phyloP scores from a whole-genome alignment of 441 rosid genomes.

The Aquilaria agallochum region DNA sequence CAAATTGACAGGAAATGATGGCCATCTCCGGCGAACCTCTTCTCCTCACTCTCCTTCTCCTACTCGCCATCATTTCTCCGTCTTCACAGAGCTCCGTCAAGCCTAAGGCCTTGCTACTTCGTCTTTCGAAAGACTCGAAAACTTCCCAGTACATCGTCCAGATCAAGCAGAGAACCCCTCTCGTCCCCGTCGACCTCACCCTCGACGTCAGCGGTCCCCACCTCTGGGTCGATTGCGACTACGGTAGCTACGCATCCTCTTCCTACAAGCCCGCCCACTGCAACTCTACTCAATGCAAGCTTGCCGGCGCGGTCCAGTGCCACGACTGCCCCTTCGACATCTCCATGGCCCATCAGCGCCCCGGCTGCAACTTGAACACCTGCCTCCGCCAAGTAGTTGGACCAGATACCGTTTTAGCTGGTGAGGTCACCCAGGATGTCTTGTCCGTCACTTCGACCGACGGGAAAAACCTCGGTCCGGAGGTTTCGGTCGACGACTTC shows the following conservation, averaged over 20 bases:
- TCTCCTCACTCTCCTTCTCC: background rate
- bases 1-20: constrained; percentile 4
- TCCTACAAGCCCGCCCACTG: constrained; percentile 18
- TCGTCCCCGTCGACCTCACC: constrained; percentile 20
- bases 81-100: constrained; percentile 8
- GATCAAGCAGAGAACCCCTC: constrained; percentile 22
- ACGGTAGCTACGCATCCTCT: constrained; percentile 11
- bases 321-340: no score
- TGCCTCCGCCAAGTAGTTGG: no score
- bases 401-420: no score
- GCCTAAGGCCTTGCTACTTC: constrained; percentile 22
- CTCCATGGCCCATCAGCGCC: no score
- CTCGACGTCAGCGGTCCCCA: constrained; percentile 17
- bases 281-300: constrained; percentile 14
- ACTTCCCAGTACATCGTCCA: constrained; percentile 18
- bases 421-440: background rate
- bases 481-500: constrained; percentile 24
- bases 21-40: background rate
- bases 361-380: no score
- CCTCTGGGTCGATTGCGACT: constrained; percentile 21
- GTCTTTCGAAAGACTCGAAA: constrained; percentile 12
- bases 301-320: background rate
- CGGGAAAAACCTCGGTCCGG: constrained; percentile 45
- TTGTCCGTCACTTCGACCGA: constrained; percentile 40
- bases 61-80: constrained; percentile 3